Evolutionary conservation across 2,329 filamentous ascomycete species (phyloP), one percentile per base, ranked within the genome.

Genomic region (Aureobasidium sp.): DNA sequence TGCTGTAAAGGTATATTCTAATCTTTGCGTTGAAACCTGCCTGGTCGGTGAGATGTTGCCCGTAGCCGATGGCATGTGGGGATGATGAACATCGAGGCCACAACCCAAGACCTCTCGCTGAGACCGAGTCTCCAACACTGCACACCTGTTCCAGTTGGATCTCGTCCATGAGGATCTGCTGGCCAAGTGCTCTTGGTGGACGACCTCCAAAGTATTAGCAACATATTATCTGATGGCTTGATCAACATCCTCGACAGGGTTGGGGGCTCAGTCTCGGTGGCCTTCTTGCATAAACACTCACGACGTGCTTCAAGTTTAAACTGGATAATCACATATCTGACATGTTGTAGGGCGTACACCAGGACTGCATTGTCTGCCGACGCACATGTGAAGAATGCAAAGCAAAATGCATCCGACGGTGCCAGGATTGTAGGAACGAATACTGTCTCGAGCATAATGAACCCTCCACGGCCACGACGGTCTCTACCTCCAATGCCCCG

Each of bases 401-500:
- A 69, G 77, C 82, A 29, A 75, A 81, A 47, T 90, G 87, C 29
- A 89, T 93, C 70, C 83, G 86, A 50, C 81, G 79, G 37, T 97
- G 92, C 72, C 81, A 79, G 64, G 82, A 81, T 63, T 96, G 92
- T 74, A 82, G 82, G 46, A 88, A 88, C 61, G 89, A 89, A 58
- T 96, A 95, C 73, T 97, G 92, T 73, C 82, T 88, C 64, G 81
- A 87, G 62, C 90, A 96, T 71, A 91, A 95, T 67, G 89, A 91
- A 67, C 89, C 90, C 17, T 93, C 88, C 44, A 89, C 87, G 13
- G 75, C 80, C n/a, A 86, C 80, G 36, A 74, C 75, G 74, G 77
- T 78, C 70, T 59, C 72, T 66, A 34, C n/a, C 17, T 39, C 34
- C 26, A 13, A 42, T 32, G 23, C n/a, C 23, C 5, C 15, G 27